A percentile compares a stretch with the other conserved stretches of the same genome.
These are phyloP conservation scores for Rhinocladiella similis DNA, from an alignment of 2,329 filamentous ascomycete genomes.

Conservation along the genomic window DNA sequence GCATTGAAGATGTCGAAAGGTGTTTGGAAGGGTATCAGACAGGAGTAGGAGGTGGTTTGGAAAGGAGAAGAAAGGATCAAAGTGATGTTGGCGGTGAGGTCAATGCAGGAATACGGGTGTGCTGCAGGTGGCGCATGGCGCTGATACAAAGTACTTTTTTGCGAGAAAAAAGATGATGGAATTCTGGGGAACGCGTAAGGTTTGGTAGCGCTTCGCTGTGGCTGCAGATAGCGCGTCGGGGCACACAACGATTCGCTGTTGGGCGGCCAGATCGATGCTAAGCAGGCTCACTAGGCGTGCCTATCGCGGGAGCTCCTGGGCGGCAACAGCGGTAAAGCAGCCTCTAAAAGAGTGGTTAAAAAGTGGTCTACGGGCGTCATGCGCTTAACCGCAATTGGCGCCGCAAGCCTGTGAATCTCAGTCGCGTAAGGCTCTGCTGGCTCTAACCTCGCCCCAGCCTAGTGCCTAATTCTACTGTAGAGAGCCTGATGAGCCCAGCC, in stretches of 20 bases:
- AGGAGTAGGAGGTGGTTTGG: neutral
- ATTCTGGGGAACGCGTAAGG: constrained; percentile 10
- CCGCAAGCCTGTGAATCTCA: neutral
- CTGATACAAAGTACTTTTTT: constrained; percentile 12
- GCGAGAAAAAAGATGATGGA: neutral
- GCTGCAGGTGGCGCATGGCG: constrained; percentile 3
- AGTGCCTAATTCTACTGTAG: too few species aligned
- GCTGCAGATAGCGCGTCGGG: neutral
- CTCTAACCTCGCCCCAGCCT: too few species aligned
- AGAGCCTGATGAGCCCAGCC: neutral
- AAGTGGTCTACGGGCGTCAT: neutral
- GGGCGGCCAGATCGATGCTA: neutral
- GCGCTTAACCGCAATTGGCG: neutral
- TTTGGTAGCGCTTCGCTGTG: neutral
- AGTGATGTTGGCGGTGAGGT: constrained; percentile 19
- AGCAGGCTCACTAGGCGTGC: neutral
- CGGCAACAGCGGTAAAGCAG: neutral
- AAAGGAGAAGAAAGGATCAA: neutral
- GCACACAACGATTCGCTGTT: neutral
- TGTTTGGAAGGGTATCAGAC: neutral
- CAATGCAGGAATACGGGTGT: constrained; percentile 2
- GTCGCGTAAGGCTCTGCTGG: too few species aligned
- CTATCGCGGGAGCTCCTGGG: neutral
- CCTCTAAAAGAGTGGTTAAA: neutral
- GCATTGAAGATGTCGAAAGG: constrained; percentile 19